A percentile compares a stretch with the other conserved stretches of the same genome.
phyloP scores from a whole-genome alignment of 2,329 filamentous ascomycete genomes.

The Trichoderma pleuroti region DNA sequence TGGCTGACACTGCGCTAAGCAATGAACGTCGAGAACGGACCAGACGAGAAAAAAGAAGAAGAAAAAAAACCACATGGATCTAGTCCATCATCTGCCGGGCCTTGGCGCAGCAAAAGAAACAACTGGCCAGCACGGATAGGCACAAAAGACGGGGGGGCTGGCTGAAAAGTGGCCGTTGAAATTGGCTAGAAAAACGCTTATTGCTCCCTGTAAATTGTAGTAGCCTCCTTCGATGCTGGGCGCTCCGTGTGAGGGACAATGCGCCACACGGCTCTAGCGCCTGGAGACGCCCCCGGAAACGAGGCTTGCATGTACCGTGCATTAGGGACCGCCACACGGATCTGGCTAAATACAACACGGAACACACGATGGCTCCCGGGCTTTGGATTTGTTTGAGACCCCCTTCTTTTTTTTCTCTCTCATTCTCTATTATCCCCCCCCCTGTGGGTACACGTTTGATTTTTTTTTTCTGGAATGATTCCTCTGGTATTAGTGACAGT shows the following conservation, averaged over 20 bases:
- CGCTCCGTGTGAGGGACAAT: conserved; percentile 13
- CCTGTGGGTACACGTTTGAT: background rate
- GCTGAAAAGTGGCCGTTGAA: background rate
- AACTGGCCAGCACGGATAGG: too few relatives aligned
- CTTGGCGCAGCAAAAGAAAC: background rate
- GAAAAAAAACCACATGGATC: background rate
- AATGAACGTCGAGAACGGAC: background rate
- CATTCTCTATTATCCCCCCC: background rate
- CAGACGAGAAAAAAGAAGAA: background rate
- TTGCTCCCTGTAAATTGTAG: background rate
- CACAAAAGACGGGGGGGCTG: background rate
- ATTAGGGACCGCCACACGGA: conserved; percentile 8
- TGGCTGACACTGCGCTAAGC: background rate
- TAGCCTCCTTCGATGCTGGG: background rate
- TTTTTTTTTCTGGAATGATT: conserved; percentile 18
- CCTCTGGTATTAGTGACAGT: background rate
- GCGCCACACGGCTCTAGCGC: conserved; percentile 15
- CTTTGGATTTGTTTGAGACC: conserved; percentile 2
- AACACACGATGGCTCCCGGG: conserved; percentile 1
- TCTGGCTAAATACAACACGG: conserved; percentile 1
- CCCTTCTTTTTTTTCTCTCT: background rate
- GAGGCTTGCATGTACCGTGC: conserved; percentile 9
- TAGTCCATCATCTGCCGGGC: background rate
- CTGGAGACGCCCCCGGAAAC: background rate
- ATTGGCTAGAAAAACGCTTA: background rate